Conservation (phyloP, 1,284 basidiomycete genomes). For the Marasmius sp. region DNA sequence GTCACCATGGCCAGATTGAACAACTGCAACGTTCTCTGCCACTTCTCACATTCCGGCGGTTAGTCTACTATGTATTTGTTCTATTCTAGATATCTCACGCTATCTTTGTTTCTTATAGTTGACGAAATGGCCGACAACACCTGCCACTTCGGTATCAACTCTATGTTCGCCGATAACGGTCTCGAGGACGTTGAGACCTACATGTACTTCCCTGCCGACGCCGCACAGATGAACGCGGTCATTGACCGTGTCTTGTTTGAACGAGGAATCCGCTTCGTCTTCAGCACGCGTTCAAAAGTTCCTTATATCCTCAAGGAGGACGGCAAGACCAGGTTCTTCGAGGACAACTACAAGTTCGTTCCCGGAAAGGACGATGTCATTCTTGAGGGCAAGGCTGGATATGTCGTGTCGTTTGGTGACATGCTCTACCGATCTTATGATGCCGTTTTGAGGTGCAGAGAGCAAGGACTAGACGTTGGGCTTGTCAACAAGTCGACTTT, state of each 20-base stretch:
- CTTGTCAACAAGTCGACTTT: constrained; percentile 83
- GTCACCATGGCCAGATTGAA: constrained; percentile 89
- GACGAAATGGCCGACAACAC: constrained; percentile 85
- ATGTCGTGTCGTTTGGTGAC: constrained; percentile 80
- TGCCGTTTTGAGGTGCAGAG: constrained; percentile 70
- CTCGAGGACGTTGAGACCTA: constrained; percentile 74
- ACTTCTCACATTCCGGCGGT: constrained; percentile 88
- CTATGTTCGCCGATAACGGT: constrained; percentile 84
- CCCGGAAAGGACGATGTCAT: constrained; percentile 83
- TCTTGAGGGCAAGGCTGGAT: constrained; percentile 67
- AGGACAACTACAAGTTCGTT: constrained; percentile 70
- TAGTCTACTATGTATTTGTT: constrained; percentile 21
- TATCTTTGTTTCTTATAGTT: constrained; percentile 34
- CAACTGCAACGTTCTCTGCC: constrained; percentile 80
- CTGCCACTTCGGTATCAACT: constrained; percentile 82
- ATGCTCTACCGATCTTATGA: constrained; percentile 82
- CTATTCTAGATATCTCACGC: not conserved
- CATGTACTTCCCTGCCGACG: constrained; percentile 85
- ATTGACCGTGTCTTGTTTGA: constrained; percentile 80
- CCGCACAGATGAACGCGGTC: constrained; percentile 77
- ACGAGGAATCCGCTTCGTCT: constrained; percentile 77
- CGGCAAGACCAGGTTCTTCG: constrained; percentile 66
- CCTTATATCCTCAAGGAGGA: constrained; percentile 82
- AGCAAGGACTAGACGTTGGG: constrained; percentile 75
- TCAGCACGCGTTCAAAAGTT: constrained; percentile 85